These are phyloP conservation scores for Lasiodiplodia theobromae DNA, from an alignment of 2,329 filamentous ascomycete genomes.

Conservation along the genomic window DNA sequence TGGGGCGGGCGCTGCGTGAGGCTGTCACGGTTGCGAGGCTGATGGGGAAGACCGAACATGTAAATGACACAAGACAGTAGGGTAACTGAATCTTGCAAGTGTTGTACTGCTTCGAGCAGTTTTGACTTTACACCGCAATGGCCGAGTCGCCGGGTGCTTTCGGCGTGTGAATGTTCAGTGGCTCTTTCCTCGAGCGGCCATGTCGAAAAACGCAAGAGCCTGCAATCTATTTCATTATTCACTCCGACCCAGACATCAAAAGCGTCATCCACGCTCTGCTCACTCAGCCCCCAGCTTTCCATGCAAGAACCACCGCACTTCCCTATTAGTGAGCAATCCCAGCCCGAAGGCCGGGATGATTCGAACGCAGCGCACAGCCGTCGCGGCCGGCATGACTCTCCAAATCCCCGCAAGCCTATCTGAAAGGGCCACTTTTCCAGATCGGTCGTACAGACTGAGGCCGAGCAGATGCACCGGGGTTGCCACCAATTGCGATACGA, in stretches of 20 bases:
- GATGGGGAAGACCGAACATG: conserved; percentile 50
- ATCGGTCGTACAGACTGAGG: conserved; percentile 37
- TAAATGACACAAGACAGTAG: conserved; percentile 51
- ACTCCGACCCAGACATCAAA: neutral
- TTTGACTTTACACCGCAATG: too few species aligned
- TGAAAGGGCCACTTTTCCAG: conserved; percentile 2
- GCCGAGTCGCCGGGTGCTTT: neutral
- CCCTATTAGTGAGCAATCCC: conserved; percentile 38
- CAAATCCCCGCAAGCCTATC: conserved; percentile 32
- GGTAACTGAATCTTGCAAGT: neutral
- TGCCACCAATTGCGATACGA: conserved; percentile 39
- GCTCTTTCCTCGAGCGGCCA: too few species aligned
- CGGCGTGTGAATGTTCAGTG: neutral
- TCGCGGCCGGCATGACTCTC: conserved; percentile 35
- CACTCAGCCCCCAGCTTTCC: neutral
- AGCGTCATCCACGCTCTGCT: neutral
- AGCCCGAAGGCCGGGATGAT: conserved; percentile 42
- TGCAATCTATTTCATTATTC: neutral
- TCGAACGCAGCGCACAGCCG: conserved; percentile 39
- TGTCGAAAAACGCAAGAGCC: too few species aligned
- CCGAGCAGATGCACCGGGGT: conserved; percentile 40
- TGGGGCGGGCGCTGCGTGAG: conserved; percentile 53
- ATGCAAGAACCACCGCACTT: conserved; percentile 36
- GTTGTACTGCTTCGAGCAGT: neutral
- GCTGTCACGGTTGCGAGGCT: conserved; percentile 55